Percentiles rank a stretch among this genome's conserved stretches.
phyloP scores from a whole-genome alignment of 805 yeast genomes.

The Starmerella sp. region DNA sequence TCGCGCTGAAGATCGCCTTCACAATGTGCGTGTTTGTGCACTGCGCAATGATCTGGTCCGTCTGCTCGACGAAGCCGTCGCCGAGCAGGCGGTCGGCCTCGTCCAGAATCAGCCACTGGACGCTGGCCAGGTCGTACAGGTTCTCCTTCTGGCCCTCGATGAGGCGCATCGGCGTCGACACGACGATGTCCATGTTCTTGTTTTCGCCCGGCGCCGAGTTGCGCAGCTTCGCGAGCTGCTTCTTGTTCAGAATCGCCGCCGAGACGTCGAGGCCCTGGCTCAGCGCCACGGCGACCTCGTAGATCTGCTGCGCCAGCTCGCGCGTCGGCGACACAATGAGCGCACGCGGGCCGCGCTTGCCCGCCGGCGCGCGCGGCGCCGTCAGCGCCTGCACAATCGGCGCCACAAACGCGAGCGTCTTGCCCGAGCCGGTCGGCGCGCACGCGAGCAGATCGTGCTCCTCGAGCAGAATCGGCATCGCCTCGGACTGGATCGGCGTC shows the following conservation, averaged over 20 bases:
- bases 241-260: conserved; percentile 57
- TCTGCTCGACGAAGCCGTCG: conserved; percentile 75
- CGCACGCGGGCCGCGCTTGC: conserved; percentile 46
- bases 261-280: conserved; percentile 46
- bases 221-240: conserved; percentile 52
- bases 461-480: conserved; percentile 62
- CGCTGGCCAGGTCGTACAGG: conserved; percentile 47
- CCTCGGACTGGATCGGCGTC: conserved; percentile 86
- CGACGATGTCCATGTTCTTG: conserved; percentile 63
- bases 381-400: conserved; percentile 59
- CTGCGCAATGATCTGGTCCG: conserved; percentile 66
- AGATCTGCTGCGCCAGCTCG: conserved; percentile 82
- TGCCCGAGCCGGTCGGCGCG: conserved; percentile 98
- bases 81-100: conserved; percentile 94
- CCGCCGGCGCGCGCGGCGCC: conserved; percentile 1
- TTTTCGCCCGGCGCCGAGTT: conserved; percentile 44
- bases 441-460: conserved; percentile 77
- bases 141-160: conserved; percentile 63
- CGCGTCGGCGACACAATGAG: conserved; percentile 86
- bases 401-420: conserved; percentile 77
- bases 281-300: conserved; percentile 51
- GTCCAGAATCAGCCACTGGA: conserved; percentile 75
- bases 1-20: conserved; percentile 85
- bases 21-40: conserved; percentile 39
- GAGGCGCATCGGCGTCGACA: conserved; percentile 80